phyloP scores from a whole-genome alignment of 2,329 filamentous ascomycete species.

The Apiospora marii region DNA sequence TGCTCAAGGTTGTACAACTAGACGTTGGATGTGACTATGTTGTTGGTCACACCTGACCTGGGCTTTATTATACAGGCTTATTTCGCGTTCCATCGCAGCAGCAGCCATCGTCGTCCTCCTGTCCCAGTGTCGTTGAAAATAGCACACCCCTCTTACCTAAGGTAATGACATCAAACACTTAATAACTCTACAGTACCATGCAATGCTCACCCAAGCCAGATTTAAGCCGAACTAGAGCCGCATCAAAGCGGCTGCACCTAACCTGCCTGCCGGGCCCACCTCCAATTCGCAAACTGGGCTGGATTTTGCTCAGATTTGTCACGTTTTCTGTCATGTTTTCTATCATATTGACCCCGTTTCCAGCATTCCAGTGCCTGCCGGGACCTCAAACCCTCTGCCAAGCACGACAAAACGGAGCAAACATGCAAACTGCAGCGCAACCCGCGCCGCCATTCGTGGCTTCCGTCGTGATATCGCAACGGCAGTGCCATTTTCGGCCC shows the following conservation, averaged over 20 bases:
- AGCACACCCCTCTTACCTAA: background rate
- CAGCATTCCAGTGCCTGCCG: slow-evolving; percentile 1
- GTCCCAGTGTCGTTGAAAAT: slow-evolving; percentile 5
- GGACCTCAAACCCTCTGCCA: background rate
- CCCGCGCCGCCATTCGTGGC: background rate
- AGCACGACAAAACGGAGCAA: background rate
- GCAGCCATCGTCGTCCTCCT: background rate
- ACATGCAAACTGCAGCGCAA: background rate
- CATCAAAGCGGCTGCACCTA: slow-evolving; percentile 8
- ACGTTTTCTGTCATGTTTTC: slow-evolving; percentile 1
- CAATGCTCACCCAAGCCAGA: background rate
- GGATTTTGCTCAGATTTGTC: background rate
- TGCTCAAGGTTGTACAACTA: background rate
- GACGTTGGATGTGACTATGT: background rate
- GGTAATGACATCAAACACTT: background rate
- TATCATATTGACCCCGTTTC: background rate
- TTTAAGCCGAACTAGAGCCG: slow-evolving; percentile 20
- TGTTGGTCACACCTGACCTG: background rate
- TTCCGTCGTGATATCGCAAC: background rate
- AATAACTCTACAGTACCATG: background rate
- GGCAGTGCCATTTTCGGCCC: background rate
- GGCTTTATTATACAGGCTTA: background rate
- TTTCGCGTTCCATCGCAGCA: no score
- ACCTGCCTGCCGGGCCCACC: background rate
- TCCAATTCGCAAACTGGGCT: no score